phyloP scores from a whole-genome alignment of 192 early-diverging fungal genomes.

The Dissophora globulifera region DNA sequence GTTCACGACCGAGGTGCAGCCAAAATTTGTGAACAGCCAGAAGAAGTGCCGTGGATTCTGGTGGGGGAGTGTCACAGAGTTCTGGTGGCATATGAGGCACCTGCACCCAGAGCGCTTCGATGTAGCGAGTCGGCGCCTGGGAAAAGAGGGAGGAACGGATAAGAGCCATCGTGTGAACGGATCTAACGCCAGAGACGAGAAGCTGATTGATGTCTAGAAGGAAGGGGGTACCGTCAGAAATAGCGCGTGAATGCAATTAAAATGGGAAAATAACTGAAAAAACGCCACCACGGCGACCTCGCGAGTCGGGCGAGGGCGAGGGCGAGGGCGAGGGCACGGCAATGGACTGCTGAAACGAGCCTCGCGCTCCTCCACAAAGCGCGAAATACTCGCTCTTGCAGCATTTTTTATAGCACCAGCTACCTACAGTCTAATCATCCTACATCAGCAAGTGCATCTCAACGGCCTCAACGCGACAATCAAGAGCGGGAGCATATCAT shows the following conservation, averaged over 20 bases:
- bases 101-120: constrained; percentile 29
- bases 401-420: neutral
- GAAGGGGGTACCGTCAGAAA: too few species aligned
- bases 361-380: neutral
- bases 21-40: constrained; percentile 30
- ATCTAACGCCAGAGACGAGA: too few species aligned
- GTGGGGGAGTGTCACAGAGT: constrained; percentile 39
- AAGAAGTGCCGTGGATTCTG: constrained; percentile 44
- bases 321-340: too few species aligned
- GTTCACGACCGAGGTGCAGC: constrained; percentile 32
- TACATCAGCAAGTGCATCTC: too few species aligned
- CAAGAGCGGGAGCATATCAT: neutral
- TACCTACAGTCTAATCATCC: too few species aligned
- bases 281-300: too few species aligned
- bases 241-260: too few species aligned
- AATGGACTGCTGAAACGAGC: neutral
- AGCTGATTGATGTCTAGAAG: too few species aligned
- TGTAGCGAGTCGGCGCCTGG: neutral
- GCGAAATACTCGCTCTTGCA: neutral
- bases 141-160: neutral
- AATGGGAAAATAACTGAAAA: too few species aligned
- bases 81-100: constrained; percentile 30
- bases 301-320: too few species aligned
- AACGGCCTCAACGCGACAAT: neutral
- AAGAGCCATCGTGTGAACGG: neutral